Evolutionary conservation across 257 asterid genomes (phyloP).

Genomic region (Solanum chiquidenum): DNA sequence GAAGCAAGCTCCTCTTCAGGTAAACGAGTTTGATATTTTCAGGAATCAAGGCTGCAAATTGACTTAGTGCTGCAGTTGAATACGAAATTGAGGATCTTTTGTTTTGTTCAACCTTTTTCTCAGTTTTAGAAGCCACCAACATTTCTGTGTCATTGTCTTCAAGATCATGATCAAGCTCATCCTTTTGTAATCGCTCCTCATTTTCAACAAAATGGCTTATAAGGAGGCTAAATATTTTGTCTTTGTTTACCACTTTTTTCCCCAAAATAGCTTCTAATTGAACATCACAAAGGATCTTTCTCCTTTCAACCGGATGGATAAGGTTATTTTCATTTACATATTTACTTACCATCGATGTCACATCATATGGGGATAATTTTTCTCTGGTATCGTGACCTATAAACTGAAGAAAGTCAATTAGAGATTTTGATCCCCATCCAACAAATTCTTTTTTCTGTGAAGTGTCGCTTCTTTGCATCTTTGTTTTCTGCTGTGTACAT

Average conservation of each 20-base stretch:
- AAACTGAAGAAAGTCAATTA: constrained; percentile 45
- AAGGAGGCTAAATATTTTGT: constrained; percentile 34
- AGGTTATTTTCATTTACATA: constrained; percentile 45
- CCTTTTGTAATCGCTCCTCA: constrained; percentile 39
- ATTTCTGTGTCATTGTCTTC: constrained; percentile 10
- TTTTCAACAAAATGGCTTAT: constrained; percentile 49
- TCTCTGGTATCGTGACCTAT: constrained; percentile 40
- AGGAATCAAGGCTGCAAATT: constrained; percentile 41
- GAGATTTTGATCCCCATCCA: constrained; percentile 79
- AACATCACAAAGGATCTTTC: constrained; percentile 40
- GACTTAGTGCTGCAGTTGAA: constrained; percentile 9
- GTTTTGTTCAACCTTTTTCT: constrained; percentile 1
- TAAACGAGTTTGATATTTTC: constrained; percentile 71
- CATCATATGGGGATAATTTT: constrained; percentile 39
- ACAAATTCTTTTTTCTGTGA: constrained; percentile 32
- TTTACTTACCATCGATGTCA: constrained; percentile 26
- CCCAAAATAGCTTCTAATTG: constrained; percentile 36
- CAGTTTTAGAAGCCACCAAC: constrained; percentile 13
- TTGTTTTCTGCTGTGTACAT: neutral
- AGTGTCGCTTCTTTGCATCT: constrained; percentile 2
- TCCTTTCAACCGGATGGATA: constrained; percentile 32
- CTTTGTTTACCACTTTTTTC: constrained; percentile 17
- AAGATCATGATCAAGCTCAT: constrained; percentile 20
- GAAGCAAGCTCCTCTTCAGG: constrained; percentile 9
- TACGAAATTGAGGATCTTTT: neutral